Percentiles rank a stretch among this genome's conserved stretches.
phyloP scores from a whole-genome alignment of 768 basidiomycete species.

The Serendipita sp. region DNA sequence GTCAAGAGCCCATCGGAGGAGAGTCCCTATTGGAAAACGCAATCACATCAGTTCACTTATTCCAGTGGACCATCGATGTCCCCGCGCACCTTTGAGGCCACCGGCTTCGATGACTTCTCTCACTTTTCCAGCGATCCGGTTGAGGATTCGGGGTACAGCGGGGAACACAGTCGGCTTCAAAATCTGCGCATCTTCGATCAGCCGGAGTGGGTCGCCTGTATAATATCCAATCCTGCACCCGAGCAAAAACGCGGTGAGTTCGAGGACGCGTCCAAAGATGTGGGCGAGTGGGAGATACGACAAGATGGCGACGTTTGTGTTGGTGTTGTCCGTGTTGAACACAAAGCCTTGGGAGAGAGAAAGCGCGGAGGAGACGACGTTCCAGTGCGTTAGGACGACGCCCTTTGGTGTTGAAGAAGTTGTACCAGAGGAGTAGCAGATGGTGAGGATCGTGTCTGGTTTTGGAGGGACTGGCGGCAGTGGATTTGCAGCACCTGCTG shows the following conservation, averaged over 20 bases:
- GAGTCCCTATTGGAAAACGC: constrained; percentile 35
- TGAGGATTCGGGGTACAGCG: constrained; percentile 76
- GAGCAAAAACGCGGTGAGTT: constrained; percentile 38
- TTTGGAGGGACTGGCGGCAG: constrained; percentile 43
- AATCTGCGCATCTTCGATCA: constrained; percentile 78
- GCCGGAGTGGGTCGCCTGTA: constrained; percentile 76
- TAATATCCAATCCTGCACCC: constrained; percentile 72
- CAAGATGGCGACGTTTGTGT: constrained; percentile 22
- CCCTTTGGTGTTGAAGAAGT: constrained; percentile 66
- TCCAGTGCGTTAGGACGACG: constrained; percentile 59
- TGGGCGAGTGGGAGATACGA: constrained; percentile 83
- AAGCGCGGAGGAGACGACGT: constrained; percentile 41
- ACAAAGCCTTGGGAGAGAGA: constrained; percentile 38
- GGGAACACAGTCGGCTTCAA: constrained; percentile 75
- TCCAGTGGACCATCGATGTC: neutral
- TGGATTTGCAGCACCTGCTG: constrained; percentile 48
- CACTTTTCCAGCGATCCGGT: constrained; percentile 28
- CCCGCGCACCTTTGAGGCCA: constrained; percentile 21
- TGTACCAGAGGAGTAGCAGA: constrained; percentile 88
- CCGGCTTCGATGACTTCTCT: constrained; percentile 57
- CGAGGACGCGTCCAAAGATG: constrained; percentile 44
- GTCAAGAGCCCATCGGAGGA: constrained; percentile 70
- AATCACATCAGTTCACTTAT: neutral
- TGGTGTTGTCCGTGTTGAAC: neutral
- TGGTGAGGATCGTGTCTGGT: constrained; percentile 54